A percentile compares a stretch with the other conserved stretches of the same genome.
phyloP scores from a whole-genome alignment of 345 rosid genomes.

The Pelargonium nanum region DNA sequence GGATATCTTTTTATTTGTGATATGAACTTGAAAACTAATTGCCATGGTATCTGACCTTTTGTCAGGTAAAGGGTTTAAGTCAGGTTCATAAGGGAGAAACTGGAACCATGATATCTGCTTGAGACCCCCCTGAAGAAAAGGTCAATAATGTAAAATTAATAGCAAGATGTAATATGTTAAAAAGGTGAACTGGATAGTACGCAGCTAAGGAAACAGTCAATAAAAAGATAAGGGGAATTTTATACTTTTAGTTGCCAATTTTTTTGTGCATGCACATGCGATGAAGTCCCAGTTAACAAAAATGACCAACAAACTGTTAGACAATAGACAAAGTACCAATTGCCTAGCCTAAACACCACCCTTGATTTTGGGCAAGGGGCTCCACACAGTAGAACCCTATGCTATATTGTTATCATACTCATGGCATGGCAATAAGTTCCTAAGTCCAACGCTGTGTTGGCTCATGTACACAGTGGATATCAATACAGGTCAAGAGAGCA shows the following conservation, averaged over 20 bases:
- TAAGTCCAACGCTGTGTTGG: background rate
- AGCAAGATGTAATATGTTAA: background rate
- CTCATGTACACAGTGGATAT: background rate
- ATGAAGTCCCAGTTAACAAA: background rate
- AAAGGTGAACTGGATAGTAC: conserved; percentile 3
- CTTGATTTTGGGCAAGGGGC: background rate
- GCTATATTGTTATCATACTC: background rate
- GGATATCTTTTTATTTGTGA: background rate
- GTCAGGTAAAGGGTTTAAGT: conserved; percentile 53
- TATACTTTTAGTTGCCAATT: background rate
- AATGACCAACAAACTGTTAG: background rate
- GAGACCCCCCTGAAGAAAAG: conserved; percentile 60
- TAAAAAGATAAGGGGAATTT: background rate
- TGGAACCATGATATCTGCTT: conserved; percentile 93
- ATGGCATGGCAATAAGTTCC: too few relatives aligned
- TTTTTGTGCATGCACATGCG: background rate
- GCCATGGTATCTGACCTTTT: conserved; percentile 41
- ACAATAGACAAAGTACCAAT: background rate
- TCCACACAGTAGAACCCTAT: background rate
- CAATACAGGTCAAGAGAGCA: background rate
- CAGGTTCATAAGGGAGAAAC: conserved; percentile 81
- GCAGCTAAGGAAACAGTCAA: background rate
- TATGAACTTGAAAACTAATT: background rate
- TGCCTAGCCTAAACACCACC: background rate
- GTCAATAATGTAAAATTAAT: conserved; percentile 5